Conservation (phyloP, 1,284 basidiomycete genomes). For the Rhodotorula sp. region DNA sequence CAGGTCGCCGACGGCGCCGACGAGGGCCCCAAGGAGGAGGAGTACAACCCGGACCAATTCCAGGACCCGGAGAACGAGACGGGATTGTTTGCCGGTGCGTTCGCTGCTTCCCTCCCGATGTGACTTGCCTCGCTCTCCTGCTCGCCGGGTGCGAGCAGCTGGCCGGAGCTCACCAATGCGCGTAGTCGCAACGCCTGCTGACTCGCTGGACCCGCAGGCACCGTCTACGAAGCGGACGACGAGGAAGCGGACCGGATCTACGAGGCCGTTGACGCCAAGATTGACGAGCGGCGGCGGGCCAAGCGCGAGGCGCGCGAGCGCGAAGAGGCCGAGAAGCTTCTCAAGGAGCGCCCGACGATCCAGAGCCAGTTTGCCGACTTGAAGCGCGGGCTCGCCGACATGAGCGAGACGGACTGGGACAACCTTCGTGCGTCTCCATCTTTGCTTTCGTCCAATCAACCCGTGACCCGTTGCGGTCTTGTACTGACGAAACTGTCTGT, state of each 20-base stretch:
- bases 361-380: constrained; percentile 93
- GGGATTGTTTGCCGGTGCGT: constrained; percentile 78
- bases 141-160: no score
- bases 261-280: constrained; percentile 81
- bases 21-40: constrained; percentile 62
- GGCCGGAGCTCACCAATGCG: no score
- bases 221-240: constrained; percentile 94
- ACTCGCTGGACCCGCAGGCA: constrained; percentile 53
- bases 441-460: no score
- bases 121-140: not conserved
- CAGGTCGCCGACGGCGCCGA: constrained; percentile 68
- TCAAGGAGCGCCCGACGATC: constrained; percentile 81
- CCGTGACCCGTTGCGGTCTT: no score
- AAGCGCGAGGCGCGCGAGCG: constrained; percentile 79
- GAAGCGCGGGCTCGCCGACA: constrained; percentile 80
- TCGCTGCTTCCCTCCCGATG: not conserved
- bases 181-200: not conserved
- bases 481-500: no score
- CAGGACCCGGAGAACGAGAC: constrained; percentile 98
- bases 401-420: constrained; percentile 93
- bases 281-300: constrained; percentile 80
- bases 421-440: constrained; percentile 48
- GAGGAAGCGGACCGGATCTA: constrained; percentile 97
- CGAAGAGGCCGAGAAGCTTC: constrained; percentile 68
- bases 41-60: constrained; percentile 82